Percentiles rank a stretch among this genome's conserved stretches.
These are phyloP conservation scores for Monilinia aucupariae DNA, from an alignment of 2,329 filamentous ascomycete genomes.

Conservation along the genomic window DNA sequence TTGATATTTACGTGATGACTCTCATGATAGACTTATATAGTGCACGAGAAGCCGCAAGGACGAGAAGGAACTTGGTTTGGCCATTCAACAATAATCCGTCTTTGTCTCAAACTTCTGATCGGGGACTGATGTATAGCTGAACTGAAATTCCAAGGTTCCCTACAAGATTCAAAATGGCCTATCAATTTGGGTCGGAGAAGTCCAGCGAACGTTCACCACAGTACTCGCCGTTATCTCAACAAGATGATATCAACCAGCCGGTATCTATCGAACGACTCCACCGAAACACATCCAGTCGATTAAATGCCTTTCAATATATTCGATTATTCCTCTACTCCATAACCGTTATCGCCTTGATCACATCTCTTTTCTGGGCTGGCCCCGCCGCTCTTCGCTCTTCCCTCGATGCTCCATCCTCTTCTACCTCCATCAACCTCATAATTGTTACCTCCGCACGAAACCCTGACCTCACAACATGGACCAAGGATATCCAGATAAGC, in stretches of 20 bases:
- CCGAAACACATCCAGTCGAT: background rate
- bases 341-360: conserved; percentile 3
- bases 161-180: background rate
- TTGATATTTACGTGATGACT: background rate
- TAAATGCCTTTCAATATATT: background rate
- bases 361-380: conserved; percentile 4
- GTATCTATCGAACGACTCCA: background rate
- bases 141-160: background rate
- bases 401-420: background rate
- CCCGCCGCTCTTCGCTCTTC: background rate
- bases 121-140: too few species aligned
- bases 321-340: conserved; percentile 2
- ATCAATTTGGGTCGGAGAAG: background rate
- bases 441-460: background rate
- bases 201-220: background rate
- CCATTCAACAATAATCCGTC: background rate
- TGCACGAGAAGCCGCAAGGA: background rate
- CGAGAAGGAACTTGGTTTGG: background rate
- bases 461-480: background rate
- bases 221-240: background rate
- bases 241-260: background rate
- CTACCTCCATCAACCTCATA: conserved; percentile 1
- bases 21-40: background rate
- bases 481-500: background rate
- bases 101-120: background rate